Percentiles rank a stretch among this genome's conserved stretches.
phyloP scores from a whole-genome alignment of 768 basidiomycete species.

The Clavaria fumosa region DNA sequence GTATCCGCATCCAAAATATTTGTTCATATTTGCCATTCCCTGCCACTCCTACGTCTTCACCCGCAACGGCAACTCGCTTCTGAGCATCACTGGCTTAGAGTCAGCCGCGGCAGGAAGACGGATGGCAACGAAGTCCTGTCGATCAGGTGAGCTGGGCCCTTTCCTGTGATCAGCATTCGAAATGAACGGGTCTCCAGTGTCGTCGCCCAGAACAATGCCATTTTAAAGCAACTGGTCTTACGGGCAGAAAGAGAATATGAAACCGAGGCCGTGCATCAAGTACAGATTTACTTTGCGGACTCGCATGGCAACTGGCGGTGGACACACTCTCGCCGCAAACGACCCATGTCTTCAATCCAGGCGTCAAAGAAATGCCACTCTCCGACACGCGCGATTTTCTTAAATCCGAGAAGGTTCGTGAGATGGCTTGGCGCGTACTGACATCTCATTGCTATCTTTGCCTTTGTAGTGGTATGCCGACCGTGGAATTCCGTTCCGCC shows the following conservation, averaged over 20 bases:
- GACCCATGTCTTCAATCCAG: constrained; percentile 90
- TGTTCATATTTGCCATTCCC: too few species aligned
- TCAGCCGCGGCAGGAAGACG: too few species aligned
- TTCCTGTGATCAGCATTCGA: too few species aligned
- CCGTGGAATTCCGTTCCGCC: constrained; percentile 73
- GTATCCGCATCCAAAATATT: too few species aligned
- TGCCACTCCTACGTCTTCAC: too few species aligned
- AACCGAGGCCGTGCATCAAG: constrained; percentile 81
- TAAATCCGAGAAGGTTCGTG: constrained; percentile 75
- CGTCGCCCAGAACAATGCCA: constrained; percentile 77
- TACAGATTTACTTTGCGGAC: constrained; percentile 81
- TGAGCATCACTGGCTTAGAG: too few species aligned
- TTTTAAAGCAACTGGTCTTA: constrained; percentile 72
- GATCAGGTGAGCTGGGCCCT: too few species aligned
- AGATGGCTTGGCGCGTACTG: constrained; percentile 42
- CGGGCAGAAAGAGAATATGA: constrained; percentile 83
- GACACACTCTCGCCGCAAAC: constrained; percentile 79
- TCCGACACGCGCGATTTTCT: constrained; percentile 79
- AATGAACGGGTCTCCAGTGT: constrained; percentile 54
- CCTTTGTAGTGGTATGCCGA: constrained; percentile 10
- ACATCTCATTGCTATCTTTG: constrained; percentile 8
- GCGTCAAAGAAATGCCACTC: constrained; percentile 82
- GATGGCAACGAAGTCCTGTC: too few species aligned
- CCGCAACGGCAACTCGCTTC: too few species aligned
- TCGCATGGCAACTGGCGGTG: constrained; percentile 74